These are phyloP conservation scores for Sordariomycetes sp. DNA, from an alignment of 2,329 filamentous ascomycete genomes.

Conservation along the genomic window DNA sequence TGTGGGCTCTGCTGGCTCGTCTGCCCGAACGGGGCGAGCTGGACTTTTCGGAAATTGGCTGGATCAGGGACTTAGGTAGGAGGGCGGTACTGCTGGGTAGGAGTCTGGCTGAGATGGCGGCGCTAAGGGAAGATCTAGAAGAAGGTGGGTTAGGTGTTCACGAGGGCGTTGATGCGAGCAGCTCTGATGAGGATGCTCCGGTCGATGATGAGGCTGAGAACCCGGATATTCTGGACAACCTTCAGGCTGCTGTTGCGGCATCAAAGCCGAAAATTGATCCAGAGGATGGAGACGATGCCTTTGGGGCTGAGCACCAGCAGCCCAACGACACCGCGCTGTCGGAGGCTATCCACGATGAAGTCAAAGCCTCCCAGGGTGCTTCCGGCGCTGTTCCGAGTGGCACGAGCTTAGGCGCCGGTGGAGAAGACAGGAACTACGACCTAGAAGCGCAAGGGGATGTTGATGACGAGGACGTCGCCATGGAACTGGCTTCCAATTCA, in stretches of 20 bases:
- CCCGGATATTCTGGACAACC: not conserved
- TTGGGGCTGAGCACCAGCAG: conserved; percentile 2
- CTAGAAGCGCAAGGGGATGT: too few species aligned
- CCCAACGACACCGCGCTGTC: conserved; percentile 5
- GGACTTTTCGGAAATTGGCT: conserved; percentile 64
- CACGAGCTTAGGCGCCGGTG: too few species aligned
- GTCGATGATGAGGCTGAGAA: conserved; percentile 21
- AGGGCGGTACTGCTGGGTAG: conserved; percentile 55
- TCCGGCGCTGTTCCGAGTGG: too few species aligned
- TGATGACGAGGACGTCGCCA: conserved; percentile 25
- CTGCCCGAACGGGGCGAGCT: conserved; percentile 68
- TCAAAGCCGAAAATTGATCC: too few species aligned
- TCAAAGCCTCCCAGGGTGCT: too few species aligned
- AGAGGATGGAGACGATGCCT: conserved; percentile 4
- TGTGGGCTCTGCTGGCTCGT: conserved; percentile 73
- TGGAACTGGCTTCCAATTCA: conserved; percentile 30
- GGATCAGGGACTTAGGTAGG: conserved; percentile 71
- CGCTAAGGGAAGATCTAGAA: conserved; percentile 31
- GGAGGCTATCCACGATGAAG: too few species aligned
- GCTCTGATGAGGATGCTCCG: conserved; percentile 26
- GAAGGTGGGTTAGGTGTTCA: conserved; percentile 29
- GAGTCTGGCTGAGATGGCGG: conserved; percentile 43
- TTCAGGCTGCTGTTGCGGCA: not conserved
- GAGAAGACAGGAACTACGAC: too few species aligned
- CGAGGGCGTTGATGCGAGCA: conserved; percentile 37